Percentiles rank a stretch among this genome's conserved stretches.
Evolutionary conservation across 2,329 filamentous ascomycete genomes (phyloP).

Genomic region (Monascus ruber): DNA sequence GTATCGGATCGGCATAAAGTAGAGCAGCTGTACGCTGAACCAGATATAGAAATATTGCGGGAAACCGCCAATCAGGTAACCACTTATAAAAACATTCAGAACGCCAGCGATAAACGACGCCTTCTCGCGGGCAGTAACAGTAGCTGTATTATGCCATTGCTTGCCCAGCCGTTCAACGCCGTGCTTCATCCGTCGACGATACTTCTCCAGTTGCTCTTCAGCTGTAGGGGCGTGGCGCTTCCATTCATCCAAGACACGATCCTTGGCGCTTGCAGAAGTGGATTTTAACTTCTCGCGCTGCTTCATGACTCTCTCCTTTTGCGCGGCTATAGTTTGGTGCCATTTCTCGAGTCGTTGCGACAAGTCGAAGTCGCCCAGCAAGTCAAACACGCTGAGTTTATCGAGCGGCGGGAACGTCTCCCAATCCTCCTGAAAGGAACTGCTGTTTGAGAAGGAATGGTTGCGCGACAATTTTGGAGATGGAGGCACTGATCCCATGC

Average conservation of each 20-base stretch:
- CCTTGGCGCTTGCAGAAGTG: slow-evolving; percentile 65
- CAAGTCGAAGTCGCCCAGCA: slow-evolving; percentile 84
- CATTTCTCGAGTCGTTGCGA: slow-evolving; percentile 85
- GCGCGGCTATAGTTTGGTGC: slow-evolving; percentile 67
- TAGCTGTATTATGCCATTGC: slow-evolving; percentile 81
- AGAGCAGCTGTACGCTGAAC: slow-evolving; percentile 78
- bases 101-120: slow-evolving; percentile 91
- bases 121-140: slow-evolving; percentile 84
- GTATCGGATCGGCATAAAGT: slow-evolving; percentile 94
- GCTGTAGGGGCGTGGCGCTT: slow-evolving; percentile 72
- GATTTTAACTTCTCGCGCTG: slow-evolving; percentile 72
- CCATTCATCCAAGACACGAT: slow-evolving; percentile 89
- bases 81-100: slow-evolving; percentile 93
- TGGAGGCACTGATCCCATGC: slow-evolving; percentile 17
- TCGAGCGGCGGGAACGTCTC: slow-evolving; percentile 80
- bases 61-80: slow-evolving; percentile 77
- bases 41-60: slow-evolving; percentile 83
- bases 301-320: slow-evolving; percentile 73
- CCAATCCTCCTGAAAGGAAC: slow-evolving; percentile 80
- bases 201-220: slow-evolving; percentile 86
- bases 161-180: slow-evolving; percentile 78
- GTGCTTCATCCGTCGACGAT: slow-evolving; percentile 72
- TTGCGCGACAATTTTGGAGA: slow-evolving; percentile 53
- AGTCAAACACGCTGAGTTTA: slow-evolving; percentile 78
- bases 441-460: slow-evolving; percentile 71